phyloP scores from a whole-genome alignment of 192 early-diverging fungal genomes.

The Cetraspora pellucida region DNA sequence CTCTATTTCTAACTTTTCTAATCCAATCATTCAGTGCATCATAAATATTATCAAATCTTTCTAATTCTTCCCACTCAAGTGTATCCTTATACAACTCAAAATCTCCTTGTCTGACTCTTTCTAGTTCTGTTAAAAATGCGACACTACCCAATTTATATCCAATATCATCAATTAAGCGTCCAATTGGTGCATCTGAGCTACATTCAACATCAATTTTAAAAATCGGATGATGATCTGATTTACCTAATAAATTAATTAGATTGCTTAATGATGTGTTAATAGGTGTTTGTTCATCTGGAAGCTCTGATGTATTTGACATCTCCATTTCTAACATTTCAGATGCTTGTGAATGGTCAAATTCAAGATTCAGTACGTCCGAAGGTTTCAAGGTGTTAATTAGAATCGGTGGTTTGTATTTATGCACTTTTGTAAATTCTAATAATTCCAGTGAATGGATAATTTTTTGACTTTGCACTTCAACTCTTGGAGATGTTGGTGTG shows the following conservation, averaged over 20 bases:
- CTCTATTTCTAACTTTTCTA: not conserved
- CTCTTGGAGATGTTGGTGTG: not conserved
- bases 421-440: slow-evolving; percentile 35
- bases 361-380: not conserved
- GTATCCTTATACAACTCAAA: slow-evolving; percentile 52
- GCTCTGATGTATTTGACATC: not conserved
- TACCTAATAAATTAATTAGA: not conserved
- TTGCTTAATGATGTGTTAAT: not conserved
- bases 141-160: slow-evolving; percentile 53
- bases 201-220: slow-evolving; percentile 62
- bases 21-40: not conserved
- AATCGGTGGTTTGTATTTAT: not conserved
- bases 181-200: slow-evolving; percentile 69
- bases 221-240: slow-evolving; percentile 33
- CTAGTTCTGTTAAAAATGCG: slow-evolving; percentile 63
- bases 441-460: slow-evolving; percentile 45
- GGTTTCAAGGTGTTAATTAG: not conserved
- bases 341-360: not conserved
- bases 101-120: slow-evolving; percentile 58
- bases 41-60: slow-evolving; percentile 10
- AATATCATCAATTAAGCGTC: slow-evolving; percentile 68
- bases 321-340: not conserved
- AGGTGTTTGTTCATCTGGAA: not conserved
- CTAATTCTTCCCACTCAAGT: slow-evolving; percentile 24
- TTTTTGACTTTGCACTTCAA: slow-evolving; percentile 44